Evolutionary conservation across 306 rosid species (phyloP).

Genomic region (Vigna hirtella): DNA sequence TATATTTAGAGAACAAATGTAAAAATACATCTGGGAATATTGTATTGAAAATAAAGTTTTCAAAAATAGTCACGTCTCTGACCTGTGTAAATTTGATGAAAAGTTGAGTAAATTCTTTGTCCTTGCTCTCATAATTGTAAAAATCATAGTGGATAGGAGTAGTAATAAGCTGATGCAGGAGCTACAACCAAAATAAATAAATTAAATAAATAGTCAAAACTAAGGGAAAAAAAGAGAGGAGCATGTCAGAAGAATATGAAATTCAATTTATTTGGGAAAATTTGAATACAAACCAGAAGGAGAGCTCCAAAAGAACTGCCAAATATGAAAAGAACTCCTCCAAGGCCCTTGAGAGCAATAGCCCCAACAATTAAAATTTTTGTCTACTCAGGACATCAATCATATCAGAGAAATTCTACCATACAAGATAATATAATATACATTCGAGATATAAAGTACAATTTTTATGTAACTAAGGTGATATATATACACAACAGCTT

Average conservation of each 20-base stretch:
- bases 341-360: slow-evolving; percentile 62
- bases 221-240: not conserved
- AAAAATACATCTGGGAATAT: slow-evolving; percentile 20
- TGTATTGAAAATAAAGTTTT: not conserved
- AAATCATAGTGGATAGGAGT: slow-evolving; percentile 65
- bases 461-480: too few relatives aligned
- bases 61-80: slow-evolving; percentile 3
- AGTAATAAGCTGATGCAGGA: slow-evolving; percentile 61
- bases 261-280: slow-evolving; percentile 17
- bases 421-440: not conserved
- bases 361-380: slow-evolving; percentile 52
- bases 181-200: slow-evolving; percentile 42
- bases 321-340: slow-evolving; percentile 60
- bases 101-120: slow-evolving; percentile 56
- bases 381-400: slow-evolving; percentile 46
- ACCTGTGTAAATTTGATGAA: slow-evolving; percentile 68
- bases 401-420: slow-evolving; percentile 30
- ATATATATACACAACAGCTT: too few relatives aligned
- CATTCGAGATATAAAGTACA: slow-evolving; percentile 10
- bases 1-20: not conserved
- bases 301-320: slow-evolving; percentile 60
- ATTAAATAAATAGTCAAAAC: not conserved
- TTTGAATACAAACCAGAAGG: slow-evolving; percentile 55
- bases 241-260: not conserved
- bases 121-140: slow-evolving; percentile 61